These are phyloP conservation scores for Penicillium palitans DNA, from an alignment of 2,329 filamentous ascomycete genomes.

Conservation along the genomic window DNA sequence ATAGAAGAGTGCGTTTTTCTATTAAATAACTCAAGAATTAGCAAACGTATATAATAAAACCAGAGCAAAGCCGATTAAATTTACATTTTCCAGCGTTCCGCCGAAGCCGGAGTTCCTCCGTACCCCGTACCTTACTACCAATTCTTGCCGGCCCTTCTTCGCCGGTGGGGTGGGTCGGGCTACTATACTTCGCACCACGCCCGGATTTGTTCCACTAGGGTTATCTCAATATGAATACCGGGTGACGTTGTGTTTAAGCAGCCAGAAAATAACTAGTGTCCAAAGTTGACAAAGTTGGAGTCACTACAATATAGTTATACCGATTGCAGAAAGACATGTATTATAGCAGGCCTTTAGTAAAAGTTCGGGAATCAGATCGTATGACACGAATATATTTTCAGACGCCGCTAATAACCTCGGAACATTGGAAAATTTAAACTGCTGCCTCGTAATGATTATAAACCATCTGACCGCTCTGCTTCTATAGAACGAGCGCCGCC, in stretches of 20 bases:
- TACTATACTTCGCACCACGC: neutral
- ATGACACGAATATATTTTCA: neutral
- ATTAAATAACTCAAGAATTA: neutral
- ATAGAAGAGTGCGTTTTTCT: neutral
- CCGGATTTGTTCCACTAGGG: neutral
- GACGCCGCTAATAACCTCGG: too few relatives aligned
- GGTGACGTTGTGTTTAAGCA: neutral
- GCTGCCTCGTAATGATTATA: neutral
- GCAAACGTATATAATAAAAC: neutral
- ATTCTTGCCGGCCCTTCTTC: neutral
- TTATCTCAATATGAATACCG: neutral
- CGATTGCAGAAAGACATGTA: neutral
- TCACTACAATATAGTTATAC: neutral
- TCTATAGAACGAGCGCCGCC: neutral
- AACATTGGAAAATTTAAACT: neutral
- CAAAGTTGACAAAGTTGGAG: neutral
- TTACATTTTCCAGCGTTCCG: neutral
- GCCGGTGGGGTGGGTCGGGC: neutral
- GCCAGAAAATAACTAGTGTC: neutral
- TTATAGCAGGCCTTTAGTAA: neutral
- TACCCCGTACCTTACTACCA: neutral
- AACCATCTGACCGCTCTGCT: neutral
- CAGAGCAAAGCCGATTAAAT: neutral
- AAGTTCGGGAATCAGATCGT: neutral
- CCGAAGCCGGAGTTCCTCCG: neutral